A percentile compares a stretch with the other conserved stretches of the same genome.
Evolutionary conservation across 108 stramenopile species (phyloP).

Genomic region (Nannochloropsis gaditana): DNA sequence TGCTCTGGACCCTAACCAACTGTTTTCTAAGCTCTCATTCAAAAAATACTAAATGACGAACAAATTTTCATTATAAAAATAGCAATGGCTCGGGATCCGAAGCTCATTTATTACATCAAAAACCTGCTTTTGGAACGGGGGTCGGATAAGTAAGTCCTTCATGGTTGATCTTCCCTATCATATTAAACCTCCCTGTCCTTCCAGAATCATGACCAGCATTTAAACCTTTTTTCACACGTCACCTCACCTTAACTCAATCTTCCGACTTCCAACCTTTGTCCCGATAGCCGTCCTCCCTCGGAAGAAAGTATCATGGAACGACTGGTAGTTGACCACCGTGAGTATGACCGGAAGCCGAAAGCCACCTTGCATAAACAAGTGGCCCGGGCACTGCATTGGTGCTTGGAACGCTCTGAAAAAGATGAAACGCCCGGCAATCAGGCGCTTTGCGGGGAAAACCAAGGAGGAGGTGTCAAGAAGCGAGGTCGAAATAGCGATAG

Average conservation of each 20-base stretch:
- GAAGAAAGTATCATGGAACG: background rate
- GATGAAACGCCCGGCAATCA: background rate
- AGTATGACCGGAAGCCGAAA: constrained; percentile 5
- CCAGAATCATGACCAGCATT: background rate
- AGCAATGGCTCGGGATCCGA: background rate
- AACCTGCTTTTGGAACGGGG: background rate
- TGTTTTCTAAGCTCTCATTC: no score
- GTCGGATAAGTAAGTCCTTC: background rate
- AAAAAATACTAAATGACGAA: no score
- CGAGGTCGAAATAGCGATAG: no score
- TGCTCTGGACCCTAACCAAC: no score
- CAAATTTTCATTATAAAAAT: no score
- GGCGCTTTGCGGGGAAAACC: background rate
- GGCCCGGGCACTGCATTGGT: background rate
- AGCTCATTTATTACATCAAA: background rate
- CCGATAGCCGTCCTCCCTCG: background rate
- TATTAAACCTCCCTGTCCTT: background rate
- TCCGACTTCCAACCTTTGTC: background rate
- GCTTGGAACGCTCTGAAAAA: background rate
- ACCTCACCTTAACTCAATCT: background rate
- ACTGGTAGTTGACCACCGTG: background rate
- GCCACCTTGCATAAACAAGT: constrained; percentile 12
- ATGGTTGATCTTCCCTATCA: background rate
- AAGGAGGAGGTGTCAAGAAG: background rate
- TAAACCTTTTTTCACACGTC: background rate